These are phyloP conservation scores for Hericium erinaceus DNA, from an alignment of 768 basidiomycete species.

Conservation along the genomic window DNA sequence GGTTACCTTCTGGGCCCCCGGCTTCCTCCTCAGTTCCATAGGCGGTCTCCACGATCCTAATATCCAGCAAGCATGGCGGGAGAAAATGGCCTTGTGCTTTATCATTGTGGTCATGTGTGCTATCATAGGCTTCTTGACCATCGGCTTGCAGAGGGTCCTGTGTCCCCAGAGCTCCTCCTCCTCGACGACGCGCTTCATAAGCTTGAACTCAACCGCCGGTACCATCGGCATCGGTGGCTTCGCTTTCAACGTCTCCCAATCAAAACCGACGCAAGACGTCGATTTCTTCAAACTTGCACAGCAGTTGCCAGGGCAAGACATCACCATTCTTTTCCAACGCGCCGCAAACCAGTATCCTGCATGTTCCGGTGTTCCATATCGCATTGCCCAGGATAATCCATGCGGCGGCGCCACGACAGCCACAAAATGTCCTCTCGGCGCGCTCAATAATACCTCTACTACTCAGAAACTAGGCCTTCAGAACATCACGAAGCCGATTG, in stretches of 20 bases:
- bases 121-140: constrained; percentile 82
- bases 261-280: constrained; percentile 36
- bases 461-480: constrained; percentile 51
- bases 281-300: constrained; percentile 49
- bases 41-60: constrained; percentile 77
- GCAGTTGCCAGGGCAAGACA: constrained; percentile 70
- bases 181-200: constrained; percentile 33
- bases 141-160: constrained; percentile 87
- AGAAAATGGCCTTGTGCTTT: constrained; percentile 90
- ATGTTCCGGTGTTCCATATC: constrained; percentile 56
- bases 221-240: constrained; percentile 71
- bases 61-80: constrained; percentile 88
- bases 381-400: constrained; percentile 64
- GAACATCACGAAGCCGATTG: constrained; percentile 61
- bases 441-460: constrained; percentile 47
- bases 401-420: constrained; percentile 36
- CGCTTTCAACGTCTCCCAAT: constrained; percentile 63
- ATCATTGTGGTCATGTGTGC: constrained; percentile 75
- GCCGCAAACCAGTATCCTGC: constrained; percentile 50
- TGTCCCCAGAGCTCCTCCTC: constrained; percentile 56
- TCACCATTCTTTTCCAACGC: constrained; percentile 79
- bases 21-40: constrained; percentile 57
- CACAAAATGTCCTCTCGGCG: constrained; percentile 58
- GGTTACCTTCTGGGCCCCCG: constrained; percentile 88
- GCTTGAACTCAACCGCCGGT: constrained; percentile 46